phyloP scores from a whole-genome alignment of 2,329 filamentous ascomycete genomes.

The Penicillium sp. region DNA sequence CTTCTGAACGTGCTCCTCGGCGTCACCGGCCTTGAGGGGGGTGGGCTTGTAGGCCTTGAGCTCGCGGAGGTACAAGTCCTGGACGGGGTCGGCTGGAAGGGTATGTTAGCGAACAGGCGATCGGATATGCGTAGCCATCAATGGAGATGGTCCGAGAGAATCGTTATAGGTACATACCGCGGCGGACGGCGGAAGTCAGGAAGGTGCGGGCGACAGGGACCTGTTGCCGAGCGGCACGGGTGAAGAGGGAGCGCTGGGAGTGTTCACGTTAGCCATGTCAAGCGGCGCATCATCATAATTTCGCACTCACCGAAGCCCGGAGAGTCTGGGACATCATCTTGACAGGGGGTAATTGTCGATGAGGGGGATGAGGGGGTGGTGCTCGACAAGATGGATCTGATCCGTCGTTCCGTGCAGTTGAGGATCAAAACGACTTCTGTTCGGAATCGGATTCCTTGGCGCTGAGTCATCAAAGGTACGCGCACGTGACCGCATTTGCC shows the following conservation, averaged over 20 bases:
- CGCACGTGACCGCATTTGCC: slow-evolving; percentile 14
- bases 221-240: slow-evolving; percentile 60
- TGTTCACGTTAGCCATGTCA: slow-evolving; percentile 13
- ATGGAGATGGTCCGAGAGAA: not conserved
- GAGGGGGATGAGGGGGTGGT: slow-evolving; percentile 26
- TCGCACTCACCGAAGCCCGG: slow-evolving; percentile 56
- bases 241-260: slow-evolving; percentile 59
- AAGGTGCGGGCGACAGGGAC: slow-evolving; percentile 59
- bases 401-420: slow-evolving; percentile 26
- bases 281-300: slow-evolving; percentile 2
- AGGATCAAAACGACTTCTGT: slow-evolving; percentile 29
- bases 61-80: slow-evolving; percentile 96
- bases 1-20: slow-evolving; percentile 86
- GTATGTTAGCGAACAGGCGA: slow-evolving; percentile 21
- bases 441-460: slow-evolving; percentile 25
- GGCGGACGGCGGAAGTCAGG: slow-evolving; percentile 60
- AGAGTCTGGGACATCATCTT: slow-evolving; percentile 61
- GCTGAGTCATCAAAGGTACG: slow-evolving; percentile 10
- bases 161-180: slow-evolving; percentile 52
- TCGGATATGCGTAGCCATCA: slow-evolving; percentile 17
- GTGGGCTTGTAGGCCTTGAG: slow-evolving; percentile 92
- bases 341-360: slow-evolving; percentile 28
- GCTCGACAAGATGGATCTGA: slow-evolving; percentile 26
- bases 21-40: slow-evolving; percentile 77
- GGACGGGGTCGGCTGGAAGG: slow-evolving; percentile 85